phyloP scores from a whole-genome alignment of 2,329 filamentous ascomycete species.

The Boeremia exigua region DNA sequence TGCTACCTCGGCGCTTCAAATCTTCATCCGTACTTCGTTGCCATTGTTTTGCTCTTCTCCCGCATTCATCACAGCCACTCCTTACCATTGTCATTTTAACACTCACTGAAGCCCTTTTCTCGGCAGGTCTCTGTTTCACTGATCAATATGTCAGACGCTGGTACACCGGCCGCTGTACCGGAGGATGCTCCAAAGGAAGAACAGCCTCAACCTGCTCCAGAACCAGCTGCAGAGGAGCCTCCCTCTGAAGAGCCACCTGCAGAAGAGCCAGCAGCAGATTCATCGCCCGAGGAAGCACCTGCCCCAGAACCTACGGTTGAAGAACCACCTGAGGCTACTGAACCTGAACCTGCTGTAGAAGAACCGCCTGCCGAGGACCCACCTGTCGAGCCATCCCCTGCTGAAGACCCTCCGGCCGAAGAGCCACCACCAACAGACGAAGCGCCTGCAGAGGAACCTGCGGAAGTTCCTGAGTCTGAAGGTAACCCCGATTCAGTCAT shows the following conservation, averaged over 20 bases:
- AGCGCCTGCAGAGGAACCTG: slow-evolving; percentile 1
- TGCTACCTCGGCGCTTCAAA: neutral
- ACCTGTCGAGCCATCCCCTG: neutral
- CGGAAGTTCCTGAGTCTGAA: slow-evolving; percentile 6
- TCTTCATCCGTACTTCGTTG: neutral
- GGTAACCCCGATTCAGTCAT: slow-evolving; percentile 1
- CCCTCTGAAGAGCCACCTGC: neutral
- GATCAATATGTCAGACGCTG: slow-evolving; percentile 6
- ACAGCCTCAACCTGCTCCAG: neutral
- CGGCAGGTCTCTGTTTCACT: neutral
- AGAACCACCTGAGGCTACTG: neutral
- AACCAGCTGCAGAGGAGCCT: too few relatives aligned
- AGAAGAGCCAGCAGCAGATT: neutral
- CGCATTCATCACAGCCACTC: slow-evolving; percentile 2
- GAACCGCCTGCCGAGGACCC: neutral
- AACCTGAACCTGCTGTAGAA: neutral
- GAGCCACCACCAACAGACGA: neutral
- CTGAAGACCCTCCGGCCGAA: neutral
- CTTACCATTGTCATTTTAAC: neutral
- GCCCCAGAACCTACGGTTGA: neutral
- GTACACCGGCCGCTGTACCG: neutral
- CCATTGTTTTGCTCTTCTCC: neutral
- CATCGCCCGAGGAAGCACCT: neutral
- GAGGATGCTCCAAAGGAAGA: slow-evolving; percentile 4
- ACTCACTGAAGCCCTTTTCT: slow-evolving; percentile 1